Evolutionary conservation across 345 rosid genomes (phyloP), one percentile per base, ranked within the genome.

Genomic region (Mallotus nudiflorus): DNA sequence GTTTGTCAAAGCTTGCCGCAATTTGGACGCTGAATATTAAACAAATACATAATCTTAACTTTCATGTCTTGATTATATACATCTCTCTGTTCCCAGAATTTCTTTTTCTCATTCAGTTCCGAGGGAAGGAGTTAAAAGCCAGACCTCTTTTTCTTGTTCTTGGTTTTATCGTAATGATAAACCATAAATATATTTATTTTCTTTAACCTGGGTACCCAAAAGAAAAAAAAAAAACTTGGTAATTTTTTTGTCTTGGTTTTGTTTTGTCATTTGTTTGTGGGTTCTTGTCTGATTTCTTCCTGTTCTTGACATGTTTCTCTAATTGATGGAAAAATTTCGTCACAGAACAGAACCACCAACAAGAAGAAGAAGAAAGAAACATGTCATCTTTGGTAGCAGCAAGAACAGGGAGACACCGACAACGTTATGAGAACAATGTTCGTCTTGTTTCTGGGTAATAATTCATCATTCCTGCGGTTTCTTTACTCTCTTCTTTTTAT

Each of bases 361-460:
- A 9, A 24, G 45, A 39, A 37, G 45, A 19, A 65, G 69, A 48
- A 49, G 19, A 16, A 5, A 39, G 6, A 54, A 55, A 15, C 64
- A 68, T 68, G 64, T 44, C 72, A 27, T 28, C 64, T 55, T n/a
- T 45, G 37, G 62, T 56, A 27, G 71, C n/a, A n/a, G 72, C 72
- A 11, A 55, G 72, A 68, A 55, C 64, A 24, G 72, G 72, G 40
- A 5, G 72, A 68, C 54, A 68, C 42, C 20, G 64, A 57, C 72
- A 68, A n/a, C 72, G 72, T 56, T 68, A 68, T 27, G 72, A 68
- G 53, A 44, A 68, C 55, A 68, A 68, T 68, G 72, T 68, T 29
- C 72, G 72, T 19, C 72, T 68, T 56, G 72, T 68, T 68, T 68
- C 72, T 25, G 72, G 72, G 72, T 68, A 68, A 53, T 33, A 2